A percentile compares a stretch with the other conserved stretches of the same genome.
These are phyloP conservation scores for Lactifluus pinguis DNA, from an alignment of 768 basidiomycete genomes.

Conservation along the genomic window DNA sequence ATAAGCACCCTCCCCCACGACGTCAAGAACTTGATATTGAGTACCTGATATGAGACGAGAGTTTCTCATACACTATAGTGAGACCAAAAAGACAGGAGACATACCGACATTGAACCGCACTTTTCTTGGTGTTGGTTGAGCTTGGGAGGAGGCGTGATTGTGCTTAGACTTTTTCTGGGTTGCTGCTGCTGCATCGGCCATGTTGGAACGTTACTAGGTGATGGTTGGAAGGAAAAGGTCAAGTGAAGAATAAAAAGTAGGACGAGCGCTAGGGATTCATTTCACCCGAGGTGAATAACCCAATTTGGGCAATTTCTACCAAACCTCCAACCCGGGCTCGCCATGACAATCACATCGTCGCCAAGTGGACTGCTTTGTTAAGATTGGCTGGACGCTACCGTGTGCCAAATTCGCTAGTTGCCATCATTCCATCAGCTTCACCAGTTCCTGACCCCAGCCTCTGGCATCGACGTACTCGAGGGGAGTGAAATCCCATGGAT, in stretches of 20 bases:
- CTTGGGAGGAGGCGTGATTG: constrained; percentile 36
- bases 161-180: constrained; percentile 36
- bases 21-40: constrained; percentile 65
- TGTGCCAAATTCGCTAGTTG: too few species aligned
- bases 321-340: neutral
- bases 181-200: constrained; percentile 19
- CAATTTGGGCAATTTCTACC: neutral
- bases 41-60: constrained; percentile 22
- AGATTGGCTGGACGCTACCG: too few species aligned
- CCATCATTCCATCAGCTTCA: too few species aligned
- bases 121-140: constrained; percentile 59
- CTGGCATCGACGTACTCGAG: too few species aligned
- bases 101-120: constrained; percentile 82
- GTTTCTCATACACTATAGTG: neutral
- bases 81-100: constrained; percentile 7
- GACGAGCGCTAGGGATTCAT: neutral
- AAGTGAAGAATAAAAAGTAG: constrained; percentile 9
- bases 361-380: neutral
- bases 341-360: constrained; percentile 5
- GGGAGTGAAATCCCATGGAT: too few species aligned
- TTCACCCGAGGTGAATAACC: neutral
- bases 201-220: constrained; percentile 9
- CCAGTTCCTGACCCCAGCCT: too few species aligned
- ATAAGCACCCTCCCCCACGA: constrained; percentile 93
- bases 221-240: constrained; percentile 10